Evolutionary conservation across 2,329 filamentous ascomycete species (phyloP).

Genomic region (Chaetomium sp.): DNA sequence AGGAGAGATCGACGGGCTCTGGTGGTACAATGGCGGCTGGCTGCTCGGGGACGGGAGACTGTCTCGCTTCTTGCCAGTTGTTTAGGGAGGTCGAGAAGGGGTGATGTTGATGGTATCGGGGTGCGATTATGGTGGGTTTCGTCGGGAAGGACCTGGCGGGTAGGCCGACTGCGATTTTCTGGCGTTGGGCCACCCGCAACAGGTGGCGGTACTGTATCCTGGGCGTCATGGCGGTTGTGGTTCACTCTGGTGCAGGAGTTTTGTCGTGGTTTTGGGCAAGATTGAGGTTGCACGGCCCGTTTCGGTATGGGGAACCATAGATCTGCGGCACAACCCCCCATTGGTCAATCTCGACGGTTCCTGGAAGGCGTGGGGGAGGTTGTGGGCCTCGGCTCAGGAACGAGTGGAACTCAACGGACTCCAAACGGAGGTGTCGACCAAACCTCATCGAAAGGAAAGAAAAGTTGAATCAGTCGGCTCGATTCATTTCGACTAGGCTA

Average conservation of each 20-base stretch:
- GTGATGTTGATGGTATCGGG: slow-evolving; percentile 3
- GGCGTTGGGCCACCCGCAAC: slow-evolving; percentile 19
- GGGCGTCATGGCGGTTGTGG: slow-evolving; percentile 21
- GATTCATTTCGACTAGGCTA: too few relatives aligned
- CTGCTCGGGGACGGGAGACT: slow-evolving; percentile 12
- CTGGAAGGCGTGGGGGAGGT: not conserved
- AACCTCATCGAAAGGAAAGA: too few relatives aligned
- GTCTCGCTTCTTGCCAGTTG: slow-evolving; percentile 21
- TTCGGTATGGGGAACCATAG: not conserved
- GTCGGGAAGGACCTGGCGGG: not conserved
- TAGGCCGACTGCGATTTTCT: not conserved
- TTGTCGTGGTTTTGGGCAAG: not conserved
- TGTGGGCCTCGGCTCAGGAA: slow-evolving; percentile 6
- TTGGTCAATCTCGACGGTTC: not conserved
- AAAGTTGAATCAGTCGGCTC: too few relatives aligned
- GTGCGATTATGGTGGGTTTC: not conserved
- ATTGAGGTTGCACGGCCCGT: not conserved
- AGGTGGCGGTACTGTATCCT: slow-evolving; percentile 26
- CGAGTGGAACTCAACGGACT: too few relatives aligned
- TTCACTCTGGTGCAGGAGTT: not conserved
- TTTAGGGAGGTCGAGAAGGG: slow-evolving; percentile 24
- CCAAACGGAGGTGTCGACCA: too few relatives aligned
- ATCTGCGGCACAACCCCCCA: not conserved
- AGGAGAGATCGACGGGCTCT: not conserved
- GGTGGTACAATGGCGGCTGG: not conserved